phyloP scores from a whole-genome alignment of 2,329 filamentous ascomycete species.

The Trichoderma gracile region DNA sequence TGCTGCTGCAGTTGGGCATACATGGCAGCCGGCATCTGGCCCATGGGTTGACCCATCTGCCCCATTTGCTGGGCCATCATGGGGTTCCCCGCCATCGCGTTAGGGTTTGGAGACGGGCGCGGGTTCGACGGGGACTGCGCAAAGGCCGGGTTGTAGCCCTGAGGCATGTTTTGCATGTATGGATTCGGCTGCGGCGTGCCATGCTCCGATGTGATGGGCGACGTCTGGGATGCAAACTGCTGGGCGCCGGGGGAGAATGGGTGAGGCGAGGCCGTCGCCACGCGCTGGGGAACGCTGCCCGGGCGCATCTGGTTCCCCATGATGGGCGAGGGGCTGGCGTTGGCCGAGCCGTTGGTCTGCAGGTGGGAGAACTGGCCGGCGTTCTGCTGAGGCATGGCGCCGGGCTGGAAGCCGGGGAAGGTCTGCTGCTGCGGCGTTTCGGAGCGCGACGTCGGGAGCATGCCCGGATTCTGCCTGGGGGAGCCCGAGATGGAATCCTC shows the following conservation, averaged over 20 bases:
- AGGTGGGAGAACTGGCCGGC: conserved; percentile 77
- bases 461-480: conserved; percentile 71
- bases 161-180: conserved; percentile 64
- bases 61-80: conserved; percentile 58
- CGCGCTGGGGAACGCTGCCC: conserved; percentile 72
- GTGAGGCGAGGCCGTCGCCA: conserved; percentile 90
- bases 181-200: conserved; percentile 72
- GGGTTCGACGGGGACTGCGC: conserved; percentile 57
- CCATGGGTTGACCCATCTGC: conserved; percentile 50
- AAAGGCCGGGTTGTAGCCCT: conserved; percentile 60
- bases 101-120: conserved; percentile 56
- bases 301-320: conserved; percentile 78
- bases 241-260: conserved; percentile 79
- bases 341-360: conserved; percentile 75
- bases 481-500: conserved; percentile 86
- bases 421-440: conserved; percentile 84
- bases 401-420: conserved; percentile 69
- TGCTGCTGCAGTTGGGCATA: conserved; percentile 46
- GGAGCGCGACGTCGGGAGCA: conserved; percentile 79
- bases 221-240: conserved; percentile 71
- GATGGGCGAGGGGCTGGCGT: conserved; percentile 89
- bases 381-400: conserved; percentile 61
- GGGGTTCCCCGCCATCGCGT: conserved; percentile 52
- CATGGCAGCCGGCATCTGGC: conserved; percentile 49
- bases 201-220: conserved; percentile 75